phyloP scores from a whole-genome alignment of 202 grass and related monocot genomes.

The Elaeis oleifera region DNA sequence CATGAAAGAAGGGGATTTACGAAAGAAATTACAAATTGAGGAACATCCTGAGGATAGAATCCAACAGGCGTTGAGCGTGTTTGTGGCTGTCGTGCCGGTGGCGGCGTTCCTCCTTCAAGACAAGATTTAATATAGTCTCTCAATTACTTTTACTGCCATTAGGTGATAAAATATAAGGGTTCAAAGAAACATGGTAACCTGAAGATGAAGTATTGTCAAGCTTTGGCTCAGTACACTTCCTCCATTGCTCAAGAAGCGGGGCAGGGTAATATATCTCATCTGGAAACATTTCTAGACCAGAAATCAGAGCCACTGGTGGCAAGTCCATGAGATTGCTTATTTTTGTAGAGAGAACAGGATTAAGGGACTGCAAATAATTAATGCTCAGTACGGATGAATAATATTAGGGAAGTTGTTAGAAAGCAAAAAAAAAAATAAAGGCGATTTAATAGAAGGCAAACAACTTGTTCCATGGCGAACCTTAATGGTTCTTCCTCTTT shows the following conservation, averaged over 20 bases:
- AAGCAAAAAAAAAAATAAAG: background rate
- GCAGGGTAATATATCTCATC: slow-evolving; percentile 56
- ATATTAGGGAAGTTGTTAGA: slow-evolving; percentile 2
- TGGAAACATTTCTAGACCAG: slow-evolving; percentile 28
- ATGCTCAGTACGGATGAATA: slow-evolving; percentile 12
- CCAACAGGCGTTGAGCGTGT: slow-evolving; percentile 21
- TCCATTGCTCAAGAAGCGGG: slow-evolving; percentile 55
- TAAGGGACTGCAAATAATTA: slow-evolving; percentile 46
- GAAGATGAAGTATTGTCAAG: slow-evolving; percentile 29
- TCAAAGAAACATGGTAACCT: slow-evolving; percentile 23
- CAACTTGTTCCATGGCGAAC: slow-evolving; percentile 32
- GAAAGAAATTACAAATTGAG: slow-evolving; percentile 25
- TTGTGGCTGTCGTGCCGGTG: slow-evolving; percentile 34
- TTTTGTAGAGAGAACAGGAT: slow-evolving; percentile 29
- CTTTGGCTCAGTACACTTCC: slow-evolving; percentile 39
- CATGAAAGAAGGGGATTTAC: background rate
- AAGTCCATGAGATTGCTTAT: slow-evolving; percentile 58
- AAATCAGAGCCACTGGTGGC: slow-evolving; percentile 51
- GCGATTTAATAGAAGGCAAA: background rate
- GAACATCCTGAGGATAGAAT: slow-evolving; percentile 40
- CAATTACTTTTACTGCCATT: too few relatives aligned
- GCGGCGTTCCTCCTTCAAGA: slow-evolving; percentile 29
- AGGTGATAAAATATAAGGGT: too few relatives aligned
- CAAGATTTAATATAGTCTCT: slow-evolving; percentile 13
- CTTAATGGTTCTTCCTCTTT: slow-evolving; percentile 61